Base-by-base conservation (phyloP, 495 filamentous ascomycete genomes). In the Annulohypoxylon bovei region DNA sequence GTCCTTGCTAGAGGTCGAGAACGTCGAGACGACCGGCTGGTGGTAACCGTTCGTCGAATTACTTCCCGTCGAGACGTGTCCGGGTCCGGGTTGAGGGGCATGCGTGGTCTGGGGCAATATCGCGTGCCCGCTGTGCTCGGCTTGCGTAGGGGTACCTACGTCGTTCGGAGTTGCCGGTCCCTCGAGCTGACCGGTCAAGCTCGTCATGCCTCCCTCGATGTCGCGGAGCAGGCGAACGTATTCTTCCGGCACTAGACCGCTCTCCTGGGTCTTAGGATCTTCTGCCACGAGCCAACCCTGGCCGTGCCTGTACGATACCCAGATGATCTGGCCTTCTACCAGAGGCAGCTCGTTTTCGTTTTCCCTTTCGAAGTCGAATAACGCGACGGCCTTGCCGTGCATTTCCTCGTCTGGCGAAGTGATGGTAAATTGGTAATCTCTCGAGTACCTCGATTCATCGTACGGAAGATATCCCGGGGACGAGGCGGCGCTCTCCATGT, bases 221-320 rank as follows among this genome's bases (percentile, higher is more conserved):
- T 98, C 95, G 25, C 94, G 90, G 63, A 98, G 84, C 23, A 99
- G 85, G 6, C 95, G 90, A 56, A 99, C 95, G 76, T 98, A 99
- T 79, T 97, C 93, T 79, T 99, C 95, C 6, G 95, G 95, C 1
- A 99, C 95, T 42, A 99, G 84, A 2, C 95, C 95, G 66, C 91
- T 87, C 67, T 88, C 86, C 56, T 85, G 93, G 2, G 93, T 97
- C 76, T 89, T 92, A n/a, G 95, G 95, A 73, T 99, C 96, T 80
- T 96, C 91, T 3, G 96, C 95, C 23, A 99, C 95, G 39, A 99
- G 84, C 95, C 95, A 99, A 42, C 95, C 95, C 80, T 97, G 93
- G 18, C 94, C 94, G 77, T 98, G 94, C 30, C 95, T 85, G 76
- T 97, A 99, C 8, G 92, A 95, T 40, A 99, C 94, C 86, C 94